Conservation (phyloP, 2,329 filamentous ascomycete genomes). For the Shiraia bambusicola region DNA sequence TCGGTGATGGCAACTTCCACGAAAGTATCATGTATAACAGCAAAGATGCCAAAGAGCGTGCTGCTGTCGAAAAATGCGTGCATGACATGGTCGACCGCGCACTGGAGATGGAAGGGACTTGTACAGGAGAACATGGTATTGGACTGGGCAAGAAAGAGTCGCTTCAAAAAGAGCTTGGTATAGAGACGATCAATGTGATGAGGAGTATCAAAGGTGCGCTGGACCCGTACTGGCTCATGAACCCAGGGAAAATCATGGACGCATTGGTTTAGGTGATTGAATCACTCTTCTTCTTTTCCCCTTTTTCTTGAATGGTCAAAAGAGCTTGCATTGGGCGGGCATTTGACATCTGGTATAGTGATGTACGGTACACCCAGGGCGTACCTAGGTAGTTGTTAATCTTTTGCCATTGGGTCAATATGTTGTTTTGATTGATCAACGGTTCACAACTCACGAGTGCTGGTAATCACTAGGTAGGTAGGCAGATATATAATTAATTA, state of each 20-base stretch:
- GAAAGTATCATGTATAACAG: conserved; percentile 87
- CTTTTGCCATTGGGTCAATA: too few relatives aligned
- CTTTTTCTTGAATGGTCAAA: conserved; percentile 1
- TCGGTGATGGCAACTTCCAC: conserved; percentile 94
- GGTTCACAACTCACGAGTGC: too few relatives aligned
- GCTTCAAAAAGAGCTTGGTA: conserved; percentile 75
- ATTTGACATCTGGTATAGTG: conserved; percentile 13
- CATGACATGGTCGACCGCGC: conserved; percentile 90
- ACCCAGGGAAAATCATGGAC: conserved; percentile 90
- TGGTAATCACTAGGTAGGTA: too few relatives aligned
- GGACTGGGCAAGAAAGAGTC: conserved; percentile 85
- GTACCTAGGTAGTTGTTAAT: too few relatives aligned
- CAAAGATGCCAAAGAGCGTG: conserved; percentile 66
- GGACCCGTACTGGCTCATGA: conserved; percentile 86
- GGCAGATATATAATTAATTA: too few relatives aligned
- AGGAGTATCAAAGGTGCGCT: conserved; percentile 77
- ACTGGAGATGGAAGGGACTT: conserved; percentile 90
- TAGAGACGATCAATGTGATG: conserved; percentile 82
- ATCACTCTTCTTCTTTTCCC: background rate
- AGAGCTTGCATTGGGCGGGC: conserved; percentile 24
- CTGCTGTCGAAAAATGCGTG: conserved; percentile 77
- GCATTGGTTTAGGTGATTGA: conserved; percentile 20
- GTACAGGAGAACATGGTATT: conserved; percentile 84
- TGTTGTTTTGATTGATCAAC: too few relatives aligned
- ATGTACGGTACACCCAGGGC: too few relatives aligned